phyloP scores from a whole-genome alignment of 768 basidiomycete genomes.

The Leccinum truebloodii region DNA sequence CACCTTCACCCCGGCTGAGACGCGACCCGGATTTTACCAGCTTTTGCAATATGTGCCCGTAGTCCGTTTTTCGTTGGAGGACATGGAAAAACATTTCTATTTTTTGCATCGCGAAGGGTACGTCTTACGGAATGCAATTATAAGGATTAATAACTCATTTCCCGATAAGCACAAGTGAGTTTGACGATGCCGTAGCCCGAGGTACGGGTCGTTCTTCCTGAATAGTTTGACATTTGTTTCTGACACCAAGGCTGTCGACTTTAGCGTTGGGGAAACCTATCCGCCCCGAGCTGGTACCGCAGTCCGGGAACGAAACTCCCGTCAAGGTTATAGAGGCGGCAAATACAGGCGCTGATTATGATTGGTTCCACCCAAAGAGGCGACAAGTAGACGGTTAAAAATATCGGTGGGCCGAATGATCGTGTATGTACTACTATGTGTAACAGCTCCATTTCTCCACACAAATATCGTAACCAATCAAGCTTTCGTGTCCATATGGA shows the following conservation, averaged over 20 bases:
- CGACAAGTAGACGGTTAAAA: slow-evolving; percentile 4
- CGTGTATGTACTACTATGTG: not conserved
- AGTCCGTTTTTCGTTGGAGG: slow-evolving; percentile 18
- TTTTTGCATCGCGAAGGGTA: slow-evolving; percentile 25
- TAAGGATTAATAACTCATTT: slow-evolving; percentile 6
- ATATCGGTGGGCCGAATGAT: slow-evolving; percentile 7
- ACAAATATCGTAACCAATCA: not conserved
- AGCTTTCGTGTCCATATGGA: slow-evolving; percentile 8
- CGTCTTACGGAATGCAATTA: slow-evolving; percentile 7
- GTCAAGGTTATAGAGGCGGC: slow-evolving; percentile 15
- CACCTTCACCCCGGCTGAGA: not conserved
- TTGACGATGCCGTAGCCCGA: slow-evolving; percentile 18
- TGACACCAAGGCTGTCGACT: slow-evolving; percentile 9
- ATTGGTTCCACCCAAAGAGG: slow-evolving; percentile 24
- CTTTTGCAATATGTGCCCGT: slow-evolving; percentile 18
- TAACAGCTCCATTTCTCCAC: slow-evolving; percentile 4
- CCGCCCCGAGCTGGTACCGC: slow-evolving; percentile 25
- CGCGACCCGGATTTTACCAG: slow-evolving; percentile 12
- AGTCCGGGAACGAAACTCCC: slow-evolving; percentile 1
- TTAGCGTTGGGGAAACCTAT: slow-evolving; percentile 21
- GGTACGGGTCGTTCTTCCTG: slow-evolving; percentile 17
- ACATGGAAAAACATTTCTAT: slow-evolving; percentile 30
- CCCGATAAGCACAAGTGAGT: slow-evolving; percentile 23
- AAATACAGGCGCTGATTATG: slow-evolving; percentile 2
- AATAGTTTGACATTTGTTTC: not conserved